These are phyloP conservation scores for Umbelopsis sp. DNA, from an alignment of 371 early-diverging fungal species.

Conservation along the genomic window DNA sequence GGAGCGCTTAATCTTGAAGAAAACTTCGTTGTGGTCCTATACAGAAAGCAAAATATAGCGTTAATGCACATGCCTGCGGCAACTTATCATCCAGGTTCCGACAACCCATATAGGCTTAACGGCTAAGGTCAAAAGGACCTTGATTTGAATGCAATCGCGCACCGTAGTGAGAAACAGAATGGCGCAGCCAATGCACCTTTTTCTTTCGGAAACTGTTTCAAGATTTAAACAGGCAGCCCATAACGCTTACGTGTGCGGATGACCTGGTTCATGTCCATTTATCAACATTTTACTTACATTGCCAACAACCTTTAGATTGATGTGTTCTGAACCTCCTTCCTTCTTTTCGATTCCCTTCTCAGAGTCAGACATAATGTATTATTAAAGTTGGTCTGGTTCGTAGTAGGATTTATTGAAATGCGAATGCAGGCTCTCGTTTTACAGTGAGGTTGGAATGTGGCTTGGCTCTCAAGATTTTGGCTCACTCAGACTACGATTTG, in stretches of 20 bases:
- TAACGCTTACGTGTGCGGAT: neutral
- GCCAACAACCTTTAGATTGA: slow-evolving; percentile 88
- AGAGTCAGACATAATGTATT: slow-evolving; percentile 33
- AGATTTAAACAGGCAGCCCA: neutral
- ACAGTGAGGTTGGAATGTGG: neutral
- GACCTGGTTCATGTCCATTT: neutral
- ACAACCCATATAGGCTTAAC: slow-evolving; percentile 1
- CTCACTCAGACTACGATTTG: neutral
- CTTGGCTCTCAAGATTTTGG: neutral
- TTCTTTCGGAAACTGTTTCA: too few species aligned
- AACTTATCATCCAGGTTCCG: slow-evolving; percentile 16
- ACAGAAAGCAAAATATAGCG: neutral
- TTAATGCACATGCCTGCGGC: slow-evolving; percentile 1
- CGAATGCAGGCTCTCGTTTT: neutral
- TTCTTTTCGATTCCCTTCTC: slow-evolving; percentile 52
- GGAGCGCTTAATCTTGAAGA: slow-evolving; percentile 92
- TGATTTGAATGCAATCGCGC: neutral
- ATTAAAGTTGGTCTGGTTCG: neutral
- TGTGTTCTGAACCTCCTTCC: slow-evolving; percentile 71
- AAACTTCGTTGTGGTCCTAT: slow-evolving; percentile 79
- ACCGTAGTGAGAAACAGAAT: too few species aligned
- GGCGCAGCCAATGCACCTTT: too few species aligned
- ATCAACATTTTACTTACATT: slow-evolving; percentile 62
- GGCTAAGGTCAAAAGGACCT: neutral
- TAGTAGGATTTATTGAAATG: neutral